Conservation (phyloP, 768 basidiomycete species). For the Hygrocybe coccinea region DNA sequence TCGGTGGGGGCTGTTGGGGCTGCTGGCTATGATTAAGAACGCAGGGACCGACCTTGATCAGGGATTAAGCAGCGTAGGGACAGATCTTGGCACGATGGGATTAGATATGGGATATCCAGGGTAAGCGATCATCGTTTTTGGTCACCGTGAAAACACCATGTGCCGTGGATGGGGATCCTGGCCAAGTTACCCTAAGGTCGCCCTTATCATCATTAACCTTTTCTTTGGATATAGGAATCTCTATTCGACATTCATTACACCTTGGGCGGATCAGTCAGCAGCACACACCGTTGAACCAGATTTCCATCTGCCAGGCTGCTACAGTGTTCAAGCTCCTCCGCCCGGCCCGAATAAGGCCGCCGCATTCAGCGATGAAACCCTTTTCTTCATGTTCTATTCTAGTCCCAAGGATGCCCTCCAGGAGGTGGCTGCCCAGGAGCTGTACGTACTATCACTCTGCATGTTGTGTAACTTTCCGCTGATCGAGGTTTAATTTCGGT, state of each 20-base stretch:
- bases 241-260: constrained; percentile 91
- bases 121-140: constrained; percentile 43
- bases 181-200: not conserved
- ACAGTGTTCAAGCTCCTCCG: constrained; percentile 85
- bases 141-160: not conserved
- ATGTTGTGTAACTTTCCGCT: not conserved
- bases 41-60: constrained; percentile 71
- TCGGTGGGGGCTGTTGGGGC: constrained; percentile 85
- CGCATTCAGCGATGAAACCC: constrained; percentile 90
- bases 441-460: constrained; percentile 53
- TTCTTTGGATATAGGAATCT: constrained; percentile 51
- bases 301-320: constrained; percentile 86
- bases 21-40: constrained; percentile 83
- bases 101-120: constrained; percentile 81
- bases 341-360: constrained; percentile 76
- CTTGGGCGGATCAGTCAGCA: constrained; percentile 89
- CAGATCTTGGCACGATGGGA: constrained; percentile 88
- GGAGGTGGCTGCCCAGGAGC: constrained; percentile 90
- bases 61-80: constrained; percentile 78
- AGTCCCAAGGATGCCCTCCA: constrained; percentile 88
- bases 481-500: constrained; percentile 3
- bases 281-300: constrained; percentile 87
- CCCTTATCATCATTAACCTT: not conserved
- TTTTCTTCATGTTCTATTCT: constrained; percentile 98
- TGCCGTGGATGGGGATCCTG: not conserved